Base-by-base conservation (phyloP, 2,329 filamentous ascomycete species). In the Ceratocystis harringtonii region DNA sequence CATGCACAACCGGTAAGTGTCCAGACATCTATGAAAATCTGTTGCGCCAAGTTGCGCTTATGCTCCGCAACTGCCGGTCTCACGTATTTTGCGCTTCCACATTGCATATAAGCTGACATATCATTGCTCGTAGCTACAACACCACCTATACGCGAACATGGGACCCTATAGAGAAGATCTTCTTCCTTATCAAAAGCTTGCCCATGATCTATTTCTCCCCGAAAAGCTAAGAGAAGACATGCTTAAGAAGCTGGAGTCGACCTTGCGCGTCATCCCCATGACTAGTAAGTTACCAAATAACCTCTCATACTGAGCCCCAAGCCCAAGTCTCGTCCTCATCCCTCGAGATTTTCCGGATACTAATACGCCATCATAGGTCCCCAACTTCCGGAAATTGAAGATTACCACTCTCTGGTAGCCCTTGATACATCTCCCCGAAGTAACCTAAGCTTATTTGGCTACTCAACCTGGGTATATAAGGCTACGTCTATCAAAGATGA, bases 391-490 rank as follows among this genome's bases (percentile, higher is more conserved):
- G 81, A 84, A 67, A 82, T 97, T 64, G 90, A 95, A 71, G 87
- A 91, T 71, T 97, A 94, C 73, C 92, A 97, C 74, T 95, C 91
- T 3, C 80, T 99, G 10, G 91, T 96, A 7, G 90, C 92, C 3
- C 78, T 99, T 55, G 92, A 97, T 74, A 89, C 86, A 7, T 87
- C 82, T 62, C 85, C 90, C 68, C 84, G 91, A 69, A 92, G 90
- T 73, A 90, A 87, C 69, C 83, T 86, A 3, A 65, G 30, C 22
- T 84, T 88, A 17, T 96, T 96, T 75, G 90, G 91, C 32, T 95
- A 90, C 71, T 84, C 87, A 5, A 96, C 88, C 70, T 97, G 92
- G 90, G 84, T 96, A 0, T 99, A 96, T 78, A 97, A 97, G 77
- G 92, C 92, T 7, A 86, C 87, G 28, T 95, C 90, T 5, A 87